These are phyloP conservation scores for Stachybotrys elegans DNA, from an alignment of 2,329 filamentous ascomycete genomes.

Conservation along the genomic window DNA sequence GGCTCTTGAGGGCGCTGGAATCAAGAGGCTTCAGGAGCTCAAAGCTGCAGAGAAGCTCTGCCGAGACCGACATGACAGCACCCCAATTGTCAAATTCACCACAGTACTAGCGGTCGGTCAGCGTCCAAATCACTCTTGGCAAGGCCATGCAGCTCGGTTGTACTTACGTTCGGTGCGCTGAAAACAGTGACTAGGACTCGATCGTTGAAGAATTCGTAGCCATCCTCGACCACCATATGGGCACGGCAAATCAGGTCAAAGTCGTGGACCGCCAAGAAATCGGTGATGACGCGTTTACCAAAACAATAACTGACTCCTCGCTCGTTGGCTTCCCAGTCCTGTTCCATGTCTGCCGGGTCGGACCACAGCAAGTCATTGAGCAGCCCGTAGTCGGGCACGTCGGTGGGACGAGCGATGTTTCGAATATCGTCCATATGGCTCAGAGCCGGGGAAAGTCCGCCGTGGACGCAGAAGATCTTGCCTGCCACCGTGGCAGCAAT, in stretches of 20 bases:
- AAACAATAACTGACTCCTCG: slow-evolving; percentile 97
- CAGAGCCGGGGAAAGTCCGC: slow-evolving; percentile 85
- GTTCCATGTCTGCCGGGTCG: slow-evolving; percentile 95
- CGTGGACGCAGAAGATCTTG: slow-evolving; percentile 97
- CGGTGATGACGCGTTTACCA: slow-evolving; percentile 95
- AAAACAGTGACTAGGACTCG: slow-evolving; percentile 94
- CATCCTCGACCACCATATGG: slow-evolving; percentile 99
- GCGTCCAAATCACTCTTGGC: slow-evolving; percentile 7
- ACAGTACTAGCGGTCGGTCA: slow-evolving; percentile 66
- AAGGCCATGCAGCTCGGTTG: background rate
- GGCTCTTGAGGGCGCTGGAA: slow-evolving; percentile 91
- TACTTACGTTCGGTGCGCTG: slow-evolving; percentile 88
- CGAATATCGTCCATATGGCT: slow-evolving; percentile 98
- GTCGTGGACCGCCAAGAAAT: slow-evolving; percentile 90
- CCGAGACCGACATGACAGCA: slow-evolving; percentile 95
- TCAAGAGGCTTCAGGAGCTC: slow-evolving; percentile 95
- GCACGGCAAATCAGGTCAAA: slow-evolving; percentile 96
- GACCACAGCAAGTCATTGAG: slow-evolving; percentile 96
- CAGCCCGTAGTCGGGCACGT: slow-evolving; percentile 93
- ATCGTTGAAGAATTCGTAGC: slow-evolving; percentile 98
- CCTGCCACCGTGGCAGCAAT: slow-evolving; percentile 95
- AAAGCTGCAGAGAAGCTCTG: slow-evolving; percentile 91
- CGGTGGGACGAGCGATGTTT: slow-evolving; percentile 89
- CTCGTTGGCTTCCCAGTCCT: slow-evolving; percentile 97
- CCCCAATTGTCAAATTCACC: slow-evolving; percentile 99